Evolutionary conservation across 1,284 basidiomycete species (phyloP).

Genomic region (Austroboletus olivaceoglutinosus): DNA sequence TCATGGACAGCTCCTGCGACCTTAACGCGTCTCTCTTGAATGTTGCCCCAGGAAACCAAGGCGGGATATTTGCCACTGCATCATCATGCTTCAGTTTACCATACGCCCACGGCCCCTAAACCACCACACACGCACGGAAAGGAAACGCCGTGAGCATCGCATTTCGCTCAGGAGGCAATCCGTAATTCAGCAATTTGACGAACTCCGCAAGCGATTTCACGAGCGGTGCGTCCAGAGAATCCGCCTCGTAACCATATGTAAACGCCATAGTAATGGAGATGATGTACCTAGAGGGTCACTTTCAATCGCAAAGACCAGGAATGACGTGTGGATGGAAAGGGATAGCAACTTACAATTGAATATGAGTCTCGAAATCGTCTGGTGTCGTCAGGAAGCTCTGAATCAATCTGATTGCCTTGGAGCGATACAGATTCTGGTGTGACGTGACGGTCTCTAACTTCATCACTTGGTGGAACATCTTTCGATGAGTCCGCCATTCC

Average conservation of each 20-base stretch:
- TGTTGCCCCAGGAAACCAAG: slow-evolving; percentile 30
- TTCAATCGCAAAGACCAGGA: too few relatives aligned
- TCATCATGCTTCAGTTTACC: slow-evolving; percentile 3
- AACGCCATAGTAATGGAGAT: slow-evolving; percentile 31
- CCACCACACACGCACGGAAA: slow-evolving; percentile 18
- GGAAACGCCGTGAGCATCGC: slow-evolving; percentile 33
- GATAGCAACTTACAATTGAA: slow-evolving; percentile 18
- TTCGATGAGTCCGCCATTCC: slow-evolving; percentile 30
- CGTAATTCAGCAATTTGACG: slow-evolving; percentile 22
- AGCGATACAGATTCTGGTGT: slow-evolving; percentile 22
- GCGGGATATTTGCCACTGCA: slow-evolving; percentile 26
- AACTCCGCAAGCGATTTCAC: slow-evolving; percentile 27
- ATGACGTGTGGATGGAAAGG: too few relatives aligned
- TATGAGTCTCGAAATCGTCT: slow-evolving; percentile 22
- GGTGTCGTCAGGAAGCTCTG: slow-evolving; percentile 23
- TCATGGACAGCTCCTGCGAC: slow-evolving; percentile 28
- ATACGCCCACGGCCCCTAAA: background rate
- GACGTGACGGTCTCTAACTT: slow-evolving; percentile 16
- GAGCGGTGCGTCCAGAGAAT: slow-evolving; percentile 27
- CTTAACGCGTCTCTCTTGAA: slow-evolving; percentile 29
- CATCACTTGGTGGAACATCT: slow-evolving; percentile 31
- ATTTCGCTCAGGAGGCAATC: slow-evolving; percentile 28
- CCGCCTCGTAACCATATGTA: slow-evolving; percentile 32
- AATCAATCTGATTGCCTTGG: slow-evolving; percentile 23
- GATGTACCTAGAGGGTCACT: slow-evolving; percentile 22